Conservation (phyloP, 441 rosid genomes). For the Pelargonium australe region DNA sequence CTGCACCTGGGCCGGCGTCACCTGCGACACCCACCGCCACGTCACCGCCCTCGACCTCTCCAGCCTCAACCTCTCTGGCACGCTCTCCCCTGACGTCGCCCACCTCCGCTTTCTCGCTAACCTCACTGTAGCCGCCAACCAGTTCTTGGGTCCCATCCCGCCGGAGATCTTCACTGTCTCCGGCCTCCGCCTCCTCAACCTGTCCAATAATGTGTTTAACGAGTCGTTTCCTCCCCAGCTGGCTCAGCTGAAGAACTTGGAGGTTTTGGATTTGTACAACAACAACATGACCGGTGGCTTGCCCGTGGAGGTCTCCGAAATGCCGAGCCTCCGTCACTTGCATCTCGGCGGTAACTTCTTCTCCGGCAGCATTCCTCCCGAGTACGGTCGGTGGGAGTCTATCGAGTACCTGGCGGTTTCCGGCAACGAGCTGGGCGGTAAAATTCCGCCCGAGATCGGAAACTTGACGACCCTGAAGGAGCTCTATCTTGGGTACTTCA, state of each 20-base stretch:
- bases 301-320: conserved; percentile 56
- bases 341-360: conserved; percentile 95
- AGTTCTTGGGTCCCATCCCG: conserved; percentile 63
- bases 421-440: conserved; percentile 67
- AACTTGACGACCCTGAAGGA: conserved; percentile 54
- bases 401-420: conserved; percentile 76
- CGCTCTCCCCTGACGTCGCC: conserved; percentile 51
- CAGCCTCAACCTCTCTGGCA: conserved; percentile 56
- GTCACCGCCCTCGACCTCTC: conserved; percentile 64
- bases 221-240: conserved; percentile 59
- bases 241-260: conserved; percentile 47
- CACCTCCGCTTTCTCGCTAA: conserved; percentile 57
- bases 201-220: conserved; percentile 76
- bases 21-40: conserved; percentile 61
- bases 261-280: conserved; percentile 77
- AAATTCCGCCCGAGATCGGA: conserved; percentile 75
- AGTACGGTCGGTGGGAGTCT: conserved; percentile 61
- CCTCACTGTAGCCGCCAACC: conserved; percentile 57
- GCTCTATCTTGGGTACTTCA: conserved; percentile 79
- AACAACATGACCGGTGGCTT: conserved; percentile 74
- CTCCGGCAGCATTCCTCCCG: conserved; percentile 56
- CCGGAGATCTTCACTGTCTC: conserved; percentile 48
- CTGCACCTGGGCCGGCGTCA: conserved; percentile 62
- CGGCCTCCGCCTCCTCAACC: conserved; percentile 55
- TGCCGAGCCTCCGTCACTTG: conserved; percentile 62